Base-by-base conservation (phyloP, 2,329 filamentous ascomycete species). In the Microsporum canis region DNA sequence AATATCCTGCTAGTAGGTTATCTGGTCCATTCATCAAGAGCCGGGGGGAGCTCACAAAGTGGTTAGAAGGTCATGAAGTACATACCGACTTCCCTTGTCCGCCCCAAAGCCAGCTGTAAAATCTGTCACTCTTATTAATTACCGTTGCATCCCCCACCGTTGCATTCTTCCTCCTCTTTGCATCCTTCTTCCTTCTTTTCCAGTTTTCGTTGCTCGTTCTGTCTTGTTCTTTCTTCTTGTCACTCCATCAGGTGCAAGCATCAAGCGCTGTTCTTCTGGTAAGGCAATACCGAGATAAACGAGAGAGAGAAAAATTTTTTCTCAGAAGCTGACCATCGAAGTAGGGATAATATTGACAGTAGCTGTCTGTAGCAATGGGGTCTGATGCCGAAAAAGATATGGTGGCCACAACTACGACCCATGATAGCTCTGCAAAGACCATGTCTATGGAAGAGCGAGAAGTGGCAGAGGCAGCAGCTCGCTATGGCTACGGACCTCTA, bases 401-500 rank as follows among this genome's bases (percentile, higher is more conserved):
- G 5, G 62, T 60, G 8, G 23, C 72, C 56, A 73, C 78, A 75
- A 73, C 74, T 60, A 71, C 71, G 53, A 55, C 51, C 33, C 51
- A 55, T 23, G 51, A 55, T 17, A 55, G 51, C 51, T 34, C 51
- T 8, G 31, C 33, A n/a, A 29, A 31, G 14, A 23, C 72, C 58
- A 73, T 79, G 75, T 73, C 73, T 59, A 71, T 71, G 56, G 76
- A 79, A 63, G 76, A 78, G 66, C 74, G 74, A 58, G 66, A 74
- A n/a, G 71, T 75, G 17, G 77, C 77, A 51, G 69, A 71, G 59
- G 72, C 73, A 29, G 77, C 76, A 57, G 75, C 77, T 57, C 75
- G 76, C 62, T 79, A 79, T 65, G 77, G 77, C 33, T 79, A 79
- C 64, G 77, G 77, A 34, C 81, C 81, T 58, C 72, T 83, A 60